Conservation (phyloP, 495 filamentous ascomycete species). For the Talaromyces wortmannii region DNA sequence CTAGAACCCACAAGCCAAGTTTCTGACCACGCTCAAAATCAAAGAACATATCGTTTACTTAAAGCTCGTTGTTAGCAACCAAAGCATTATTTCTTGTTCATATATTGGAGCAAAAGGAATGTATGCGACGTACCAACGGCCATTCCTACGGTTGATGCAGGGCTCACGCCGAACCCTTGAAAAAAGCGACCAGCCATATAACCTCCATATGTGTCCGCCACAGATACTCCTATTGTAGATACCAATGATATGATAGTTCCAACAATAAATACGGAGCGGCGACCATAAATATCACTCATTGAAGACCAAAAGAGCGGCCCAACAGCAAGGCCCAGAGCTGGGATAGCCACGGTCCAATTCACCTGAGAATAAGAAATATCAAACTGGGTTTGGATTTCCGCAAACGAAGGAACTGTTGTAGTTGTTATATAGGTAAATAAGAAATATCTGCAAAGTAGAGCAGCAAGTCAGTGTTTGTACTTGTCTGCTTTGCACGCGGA, state of each 20-base stretch:
- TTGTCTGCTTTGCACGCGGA: background rate
- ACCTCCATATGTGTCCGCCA: conserved; percentile 33
- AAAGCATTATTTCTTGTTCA: too few species aligned
- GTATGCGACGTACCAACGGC: conserved; percentile 35
- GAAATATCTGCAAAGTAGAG: conserved; percentile 40
- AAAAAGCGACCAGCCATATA: conserved; percentile 59
- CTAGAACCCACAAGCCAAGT: conserved; percentile 56
- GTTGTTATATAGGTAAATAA: conserved; percentile 61
- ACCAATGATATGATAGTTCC: conserved; percentile 48
- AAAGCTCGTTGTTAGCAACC: too few species aligned
- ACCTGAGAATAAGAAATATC: conserved; percentile 42
- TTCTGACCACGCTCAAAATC: conserved; percentile 55
- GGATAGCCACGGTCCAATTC: conserved; percentile 60
- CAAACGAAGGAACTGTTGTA: conserved; percentile 53
- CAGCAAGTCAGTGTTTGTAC: background rate
- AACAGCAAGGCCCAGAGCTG: conserved; percentile 44
- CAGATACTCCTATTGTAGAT: conserved; percentile 45
- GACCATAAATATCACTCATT: conserved; percentile 51
- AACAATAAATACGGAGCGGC: conserved; percentile 45
- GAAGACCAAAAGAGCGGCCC: conserved; percentile 56
- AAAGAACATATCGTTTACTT: conserved; percentile 47
- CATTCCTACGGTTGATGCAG: conserved; percentile 53
- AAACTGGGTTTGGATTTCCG: conserved; percentile 43
- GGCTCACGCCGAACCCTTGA: conserved; percentile 55
- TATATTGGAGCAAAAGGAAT: background rate